phyloP scores from a whole-genome alignment of 345 rosid species.

The Mercurialis annua region DNA sequence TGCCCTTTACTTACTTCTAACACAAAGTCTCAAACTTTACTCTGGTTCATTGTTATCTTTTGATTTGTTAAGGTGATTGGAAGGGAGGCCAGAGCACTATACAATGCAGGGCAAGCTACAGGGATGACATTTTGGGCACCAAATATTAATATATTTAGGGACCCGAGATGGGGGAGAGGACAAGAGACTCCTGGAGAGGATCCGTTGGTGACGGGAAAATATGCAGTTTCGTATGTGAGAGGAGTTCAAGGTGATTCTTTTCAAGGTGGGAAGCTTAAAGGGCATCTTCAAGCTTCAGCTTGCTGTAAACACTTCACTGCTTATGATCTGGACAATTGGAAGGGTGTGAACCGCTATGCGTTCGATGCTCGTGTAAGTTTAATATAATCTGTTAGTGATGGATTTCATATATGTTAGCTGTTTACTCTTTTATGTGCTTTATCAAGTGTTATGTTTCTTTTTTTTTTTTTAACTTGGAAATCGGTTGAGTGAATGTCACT shows the following conservation, averaged over 20 bases:
- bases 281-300: constrained; percentile 35
- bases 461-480: neutral
- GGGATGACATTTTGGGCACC: constrained; percentile 38
- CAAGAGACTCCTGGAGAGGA: constrained; percentile 36
- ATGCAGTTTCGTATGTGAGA: constrained; percentile 31
- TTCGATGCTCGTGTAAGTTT: constrained; percentile 32
- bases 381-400: too few species aligned
- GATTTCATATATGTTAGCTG: too few species aligned
- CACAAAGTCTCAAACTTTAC: too few species aligned
- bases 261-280: constrained; percentile 25
- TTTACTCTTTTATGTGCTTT: neutral
- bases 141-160: constrained; percentile 31
- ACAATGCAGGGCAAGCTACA: constrained; percentile 30
- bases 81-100: constrained; percentile 29
- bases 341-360: constrained; percentile 28
- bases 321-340: constrained; percentile 33
- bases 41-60: too few species aligned
- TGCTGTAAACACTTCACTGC: constrained; percentile 36
- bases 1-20: too few species aligned
- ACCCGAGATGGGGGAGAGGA: constrained; percentile 39
- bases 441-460: neutral
- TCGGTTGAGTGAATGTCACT: constrained; percentile 11
- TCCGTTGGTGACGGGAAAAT: constrained; percentile 24
- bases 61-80: constrained; percentile 22
- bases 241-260: constrained; percentile 33